Evolutionary conservation across 768 basidiomycete genomes (phyloP).

Genomic region (Fistulinella prunicolor): DNA sequence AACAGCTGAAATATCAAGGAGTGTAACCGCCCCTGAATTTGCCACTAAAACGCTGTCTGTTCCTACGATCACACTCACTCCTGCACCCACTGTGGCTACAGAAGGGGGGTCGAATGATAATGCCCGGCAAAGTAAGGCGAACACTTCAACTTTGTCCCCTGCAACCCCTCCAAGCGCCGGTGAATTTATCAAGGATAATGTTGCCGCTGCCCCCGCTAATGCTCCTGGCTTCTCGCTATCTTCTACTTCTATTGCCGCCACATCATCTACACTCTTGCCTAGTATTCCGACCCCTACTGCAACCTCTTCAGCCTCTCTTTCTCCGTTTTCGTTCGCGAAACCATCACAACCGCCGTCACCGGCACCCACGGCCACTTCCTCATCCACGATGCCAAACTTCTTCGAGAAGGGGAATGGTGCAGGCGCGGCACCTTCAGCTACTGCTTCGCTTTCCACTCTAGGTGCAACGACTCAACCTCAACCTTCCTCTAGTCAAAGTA

Average conservation of each 20-base stretch:
- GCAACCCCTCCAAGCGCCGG: background rate
- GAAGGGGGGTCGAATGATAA: slow-evolving; percentile 6
- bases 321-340: slow-evolving; percentile 18
- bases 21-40: slow-evolving; percentile 23
- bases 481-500: slow-evolving; percentile 5
- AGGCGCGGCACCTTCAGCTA: slow-evolving; percentile 1
- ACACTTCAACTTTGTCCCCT: slow-evolving; percentile 17
- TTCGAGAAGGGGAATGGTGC: slow-evolving; percentile 29
- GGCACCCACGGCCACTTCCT: background rate
- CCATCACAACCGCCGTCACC: slow-evolving; percentile 9
- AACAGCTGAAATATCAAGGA: slow-evolving; percentile 29
- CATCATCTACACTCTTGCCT: slow-evolving; percentile 15
- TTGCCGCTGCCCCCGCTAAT: background rate
- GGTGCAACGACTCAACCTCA: slow-evolving; percentile 9
- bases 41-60: slow-evolving; percentile 18
- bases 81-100: slow-evolving; percentile 17
- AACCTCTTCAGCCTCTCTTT: slow-evolving; percentile 7
- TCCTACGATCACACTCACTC: slow-evolving; percentile 29
- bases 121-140: slow-evolving; percentile 14
- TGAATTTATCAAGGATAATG: slow-evolving; percentile 9
- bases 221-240: too few species aligned
- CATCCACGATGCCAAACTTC: slow-evolving; percentile 27
- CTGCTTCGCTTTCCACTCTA: slow-evolving; percentile 4
- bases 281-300: slow-evolving; percentile 6
- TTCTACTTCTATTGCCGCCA: slow-evolving; percentile 24